Percentiles rank a stretch among this genome's conserved stretches.
Conservation (phyloP, 371 early-diverging fungal species). For the Syncephalis plumigaleata region DNA sequence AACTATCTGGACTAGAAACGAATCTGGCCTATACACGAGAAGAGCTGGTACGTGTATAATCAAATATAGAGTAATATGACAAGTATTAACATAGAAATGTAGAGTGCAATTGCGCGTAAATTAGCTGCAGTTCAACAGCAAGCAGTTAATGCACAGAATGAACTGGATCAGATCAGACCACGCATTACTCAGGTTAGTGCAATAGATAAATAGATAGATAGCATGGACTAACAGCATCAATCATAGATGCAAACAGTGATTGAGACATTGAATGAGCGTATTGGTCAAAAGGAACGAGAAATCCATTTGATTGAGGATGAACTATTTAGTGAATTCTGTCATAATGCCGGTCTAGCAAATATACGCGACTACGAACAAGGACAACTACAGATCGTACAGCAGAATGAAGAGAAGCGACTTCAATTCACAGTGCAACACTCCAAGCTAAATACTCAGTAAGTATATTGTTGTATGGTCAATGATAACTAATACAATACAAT, state of each 20-base stretch:
- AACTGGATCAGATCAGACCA: constrained; percentile 19
- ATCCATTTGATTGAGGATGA: constrained; percentile 49
- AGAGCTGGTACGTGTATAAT: constrained; percentile 22
- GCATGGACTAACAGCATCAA: constrained; percentile 10
- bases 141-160: constrained; percentile 13
- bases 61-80: neutral
- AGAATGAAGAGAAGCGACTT: constrained; percentile 46
- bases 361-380: constrained; percentile 76
- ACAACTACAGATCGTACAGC: constrained; percentile 45
- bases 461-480: too few species aligned
- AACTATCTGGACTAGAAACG: constrained; percentile 36
- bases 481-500: too few species aligned
- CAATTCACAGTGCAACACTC: constrained; percentile 58
- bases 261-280: constrained; percentile 8
- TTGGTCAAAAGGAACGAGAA: constrained; percentile 17
- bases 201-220: neutral
- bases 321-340: constrained; percentile 67
- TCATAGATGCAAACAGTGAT: constrained; percentile 6
- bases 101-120: constrained; percentile 22
- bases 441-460: constrained; percentile 45
- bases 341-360: constrained; percentile 36
- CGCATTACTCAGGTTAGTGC: constrained; percentile 11
- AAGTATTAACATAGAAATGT: neutral
- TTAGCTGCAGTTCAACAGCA: constrained; percentile 21
- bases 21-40: constrained; percentile 34